Conservation (phyloP, 352 stramenopile genomes). For the Pythium vanterpoolii region DNA sequence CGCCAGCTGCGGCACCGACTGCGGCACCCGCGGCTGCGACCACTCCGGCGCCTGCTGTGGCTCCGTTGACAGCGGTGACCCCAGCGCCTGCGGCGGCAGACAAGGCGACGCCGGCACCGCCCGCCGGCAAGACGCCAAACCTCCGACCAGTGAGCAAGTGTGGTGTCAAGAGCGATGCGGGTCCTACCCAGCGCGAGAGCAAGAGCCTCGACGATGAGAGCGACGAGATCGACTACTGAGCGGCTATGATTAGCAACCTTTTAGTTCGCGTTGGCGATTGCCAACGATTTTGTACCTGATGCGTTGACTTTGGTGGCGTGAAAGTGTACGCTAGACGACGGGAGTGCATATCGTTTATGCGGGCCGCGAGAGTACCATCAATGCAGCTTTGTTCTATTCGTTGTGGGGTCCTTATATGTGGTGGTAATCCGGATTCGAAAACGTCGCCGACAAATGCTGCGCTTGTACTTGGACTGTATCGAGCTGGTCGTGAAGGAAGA, state of each 20-base stretch:
- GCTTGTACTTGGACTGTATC: conserved; percentile 75
- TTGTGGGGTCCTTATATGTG: conserved; percentile 14
- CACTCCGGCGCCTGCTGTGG: neutral
- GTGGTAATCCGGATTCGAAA: conserved; percentile 69
- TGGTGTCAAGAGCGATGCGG: conserved; percentile 3
- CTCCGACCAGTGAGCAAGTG: conserved; percentile 3
- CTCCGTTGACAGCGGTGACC: neutral
- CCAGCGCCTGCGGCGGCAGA: neutral
- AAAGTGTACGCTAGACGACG: too few species aligned
- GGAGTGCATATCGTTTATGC: neutral
- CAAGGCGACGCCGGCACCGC: neutral
- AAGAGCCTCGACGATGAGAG: conserved; percentile 10
- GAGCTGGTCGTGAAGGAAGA: conserved; percentile 28
- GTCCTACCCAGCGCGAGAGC: conserved; percentile 4
- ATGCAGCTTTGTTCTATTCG: neutral
- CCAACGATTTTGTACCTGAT: too few species aligned
- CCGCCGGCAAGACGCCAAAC: neutral
- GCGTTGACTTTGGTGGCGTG: too few species aligned
- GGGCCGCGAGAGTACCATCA: neutral
- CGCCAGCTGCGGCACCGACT: neutral
- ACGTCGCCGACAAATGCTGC: conserved; percentile 51
- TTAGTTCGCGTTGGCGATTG: too few species aligned
- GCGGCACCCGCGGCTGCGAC: neutral
- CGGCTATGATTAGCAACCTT: neutral
- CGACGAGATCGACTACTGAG: conserved; percentile 21